Evolutionary conservation across 345 rosid species (phyloP).

Genomic region (Zanthoxylum bungeanum): DNA sequence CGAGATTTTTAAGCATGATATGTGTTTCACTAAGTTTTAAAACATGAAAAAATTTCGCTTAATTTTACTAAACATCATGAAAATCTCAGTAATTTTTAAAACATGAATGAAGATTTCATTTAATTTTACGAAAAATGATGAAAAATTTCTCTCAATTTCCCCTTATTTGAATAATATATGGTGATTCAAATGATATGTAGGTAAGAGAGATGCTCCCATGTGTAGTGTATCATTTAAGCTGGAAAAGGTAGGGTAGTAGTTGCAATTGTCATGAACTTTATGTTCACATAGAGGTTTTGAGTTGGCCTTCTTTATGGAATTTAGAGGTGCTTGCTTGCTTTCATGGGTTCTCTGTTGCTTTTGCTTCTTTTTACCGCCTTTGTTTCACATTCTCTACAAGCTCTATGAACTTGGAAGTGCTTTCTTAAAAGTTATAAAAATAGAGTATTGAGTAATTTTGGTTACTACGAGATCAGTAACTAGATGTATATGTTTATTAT

Average conservation of each 20-base stretch:
- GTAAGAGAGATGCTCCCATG: neutral
- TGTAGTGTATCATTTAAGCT: neutral
- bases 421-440: no score
- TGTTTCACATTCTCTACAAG: neutral
- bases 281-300: neutral
- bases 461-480: no score
- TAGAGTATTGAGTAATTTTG: no score
- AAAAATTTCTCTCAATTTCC: no score
- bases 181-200: neutral
- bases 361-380: neutral
- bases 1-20: no score
- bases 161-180: neutral
- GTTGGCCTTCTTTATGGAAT: slow-evolving; percentile 4
- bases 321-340: neutral
- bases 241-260: neutral
- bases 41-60: no score
- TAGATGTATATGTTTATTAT: no score
- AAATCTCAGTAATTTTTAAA: no score
- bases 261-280: neutral
- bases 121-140: no score
- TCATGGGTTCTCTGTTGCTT: slow-evolving; percentile 9
- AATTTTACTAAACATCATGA: no score
- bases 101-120: no score
- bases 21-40: no score
- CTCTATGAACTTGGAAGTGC: neutral